Evolutionary conservation across 2,329 filamentous ascomycete species (phyloP), one percentile per base, ranked within the genome.

Genomic region (Diaporthe sp.): DNA sequence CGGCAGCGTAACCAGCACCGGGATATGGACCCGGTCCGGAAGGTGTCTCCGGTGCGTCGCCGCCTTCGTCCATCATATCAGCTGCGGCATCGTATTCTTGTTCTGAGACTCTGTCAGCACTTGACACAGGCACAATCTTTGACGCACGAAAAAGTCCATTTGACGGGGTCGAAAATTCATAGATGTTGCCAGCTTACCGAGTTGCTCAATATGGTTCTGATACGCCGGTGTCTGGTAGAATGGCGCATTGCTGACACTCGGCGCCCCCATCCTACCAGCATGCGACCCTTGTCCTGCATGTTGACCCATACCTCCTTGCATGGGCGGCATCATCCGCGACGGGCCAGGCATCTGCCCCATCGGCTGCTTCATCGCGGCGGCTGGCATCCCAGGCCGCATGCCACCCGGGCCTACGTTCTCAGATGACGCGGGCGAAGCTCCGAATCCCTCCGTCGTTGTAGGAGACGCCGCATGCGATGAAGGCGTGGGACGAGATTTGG

Each of bases 61-160:
- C 92, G 78, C 92, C 87, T 76, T 97, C 94, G 80, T 98, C 96
- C 83, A 97, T 92, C 89, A 97, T 94, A 80, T 96, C 95, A 83
- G 91, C 91, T 85, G 95, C 94, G 72, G 95, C 93, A 83, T 98
- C 96, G 86, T 98, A 98, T 87, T 98, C 96, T 89, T 97, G 95
- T 87, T 98, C 96, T 98, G 87, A 88, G 89, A 81, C 5, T 12
- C 17, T 40, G 64, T 75, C 38, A 75, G 74, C 38, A 66, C 30
- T 42, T 40, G 15, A 13, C 15, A 54, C 40, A 45, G 22, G 15
- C 15, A 54, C 22, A 1, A 30, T 28, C 2, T 10, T n/a, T 8
- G n/a, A 54, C 33, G 33, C 15, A 54, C 19, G n/a, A n/a, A 19
- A 38, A 13, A 15, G 9, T n/a, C n/a, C 19, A 28, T 22, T n/a